Evolutionary conservation across 2,329 filamentous ascomycete genomes (phyloP).

Genomic region (Chaetoscypha palmicola): DNA sequence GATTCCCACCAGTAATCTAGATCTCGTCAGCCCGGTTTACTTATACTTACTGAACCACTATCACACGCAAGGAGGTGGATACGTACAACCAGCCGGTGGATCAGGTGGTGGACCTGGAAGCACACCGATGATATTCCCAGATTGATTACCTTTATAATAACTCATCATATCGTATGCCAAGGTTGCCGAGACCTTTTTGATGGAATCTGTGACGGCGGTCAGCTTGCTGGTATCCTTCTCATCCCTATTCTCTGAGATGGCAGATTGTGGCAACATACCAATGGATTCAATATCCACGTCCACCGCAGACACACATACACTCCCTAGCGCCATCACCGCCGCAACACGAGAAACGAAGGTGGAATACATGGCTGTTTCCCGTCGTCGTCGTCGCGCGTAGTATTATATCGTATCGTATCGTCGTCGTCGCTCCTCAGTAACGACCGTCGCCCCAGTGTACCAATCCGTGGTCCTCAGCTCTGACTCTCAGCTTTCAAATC

Average conservation of each 20-base stretch:
- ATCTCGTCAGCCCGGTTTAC: slow-evolving; percentile 5
- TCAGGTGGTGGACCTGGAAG: slow-evolving; percentile 38
- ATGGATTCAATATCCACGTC: slow-evolving; percentile 26
- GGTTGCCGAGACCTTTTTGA: slow-evolving; percentile 28
- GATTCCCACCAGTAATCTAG: slow-evolving; percentile 52
- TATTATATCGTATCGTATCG: not conserved
- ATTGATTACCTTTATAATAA: slow-evolving; percentile 36
- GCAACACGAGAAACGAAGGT: slow-evolving; percentile 21
- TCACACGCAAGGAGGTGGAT: not conserved
- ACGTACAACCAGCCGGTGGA: slow-evolving; percentile 28
- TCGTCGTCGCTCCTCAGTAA: no score
- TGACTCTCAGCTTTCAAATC: no score
- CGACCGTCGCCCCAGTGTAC: no score
- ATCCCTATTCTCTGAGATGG: no score
- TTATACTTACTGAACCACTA: not conserved
- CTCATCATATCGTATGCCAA: slow-evolving; percentile 33
- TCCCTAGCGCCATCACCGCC: slow-evolving; percentile 19
- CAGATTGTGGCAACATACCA: not conserved
- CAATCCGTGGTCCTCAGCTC: no score
- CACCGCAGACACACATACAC: slow-evolving; percentile 30
- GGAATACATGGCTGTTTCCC: slow-evolving; percentile 17
- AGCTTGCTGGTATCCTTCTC: slow-evolving; percentile 32
- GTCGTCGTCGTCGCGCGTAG: not conserved
- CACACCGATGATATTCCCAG: slow-evolving; percentile 42
- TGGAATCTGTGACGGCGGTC: slow-evolving; percentile 35